Evolutionary conservation across 192 early-diverging fungal species (phyloP), one percentile per base, ranked within the genome.

Genomic region (Coemansia sp.): DNA sequence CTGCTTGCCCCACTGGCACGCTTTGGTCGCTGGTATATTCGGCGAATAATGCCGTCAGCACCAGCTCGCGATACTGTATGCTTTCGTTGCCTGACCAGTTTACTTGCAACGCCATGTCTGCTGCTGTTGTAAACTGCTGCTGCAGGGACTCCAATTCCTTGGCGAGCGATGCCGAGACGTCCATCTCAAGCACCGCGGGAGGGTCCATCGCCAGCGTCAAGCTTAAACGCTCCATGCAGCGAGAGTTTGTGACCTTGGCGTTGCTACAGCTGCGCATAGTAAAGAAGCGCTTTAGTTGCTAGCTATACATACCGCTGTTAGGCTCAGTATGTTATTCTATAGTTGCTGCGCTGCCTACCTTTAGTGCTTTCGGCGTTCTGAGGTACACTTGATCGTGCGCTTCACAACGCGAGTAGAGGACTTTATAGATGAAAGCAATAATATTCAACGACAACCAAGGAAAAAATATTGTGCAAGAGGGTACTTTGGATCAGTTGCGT

Each of bases 1-100:
- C 38, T 1, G 58, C 42, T 5, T 22, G 51, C 38, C 38, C 67
- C 10, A 62, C 53, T 24, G 25, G 37, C 11, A 31, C 25, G 19
- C 56, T 41, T 14, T 20, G 24, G 6, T 19, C 22, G 40, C 67
- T 54, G 0, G 60, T 40, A 62, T 62, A 42, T 19, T 60, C 51
- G 12, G 45, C 29, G 25, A 69, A 57, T 19, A 53, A 36, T 14
- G 62, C 46, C 14, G 49, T 4, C 45, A 46, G 45, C 5, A 46
- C 45, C 8, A 46, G 20, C 11, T 46, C 45, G 22, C 45, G 45
- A 19, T 46, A 22, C 45, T 46, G 45, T 24, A 14, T 1, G 20
- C 45, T 9, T 14, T 46, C 45, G 2, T 24, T 22, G 45, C 45
- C 45, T 46, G 45, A 46, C 45, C 45, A 46, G 20, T 9, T 19